A percentile compares a stretch with the other conserved stretches of the same genome.
phyloP scores from a whole-genome alignment of 1,139 yeast species.

The Candida smagusa region DNA sequence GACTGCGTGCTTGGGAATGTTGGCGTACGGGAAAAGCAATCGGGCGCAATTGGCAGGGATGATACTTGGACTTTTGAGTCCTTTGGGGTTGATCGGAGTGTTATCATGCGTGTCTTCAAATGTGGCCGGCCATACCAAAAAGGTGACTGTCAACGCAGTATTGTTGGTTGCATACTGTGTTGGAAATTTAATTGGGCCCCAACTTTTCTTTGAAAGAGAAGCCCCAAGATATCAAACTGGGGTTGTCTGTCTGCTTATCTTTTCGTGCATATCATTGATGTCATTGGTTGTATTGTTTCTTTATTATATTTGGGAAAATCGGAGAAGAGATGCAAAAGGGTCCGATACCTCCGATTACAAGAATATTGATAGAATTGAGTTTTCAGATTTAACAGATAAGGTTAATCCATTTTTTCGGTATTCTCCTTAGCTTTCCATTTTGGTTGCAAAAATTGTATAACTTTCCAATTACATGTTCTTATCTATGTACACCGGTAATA shows the following conservation, averaged over 20 bases:
- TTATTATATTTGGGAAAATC: background rate
- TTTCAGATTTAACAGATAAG: slow-evolving; percentile 60
- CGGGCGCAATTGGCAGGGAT: slow-evolving; percentile 9
- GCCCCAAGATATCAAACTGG: background rate
- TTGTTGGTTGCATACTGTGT: background rate
- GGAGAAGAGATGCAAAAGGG: background rate
- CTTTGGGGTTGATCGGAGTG: slow-evolving; percentile 35
- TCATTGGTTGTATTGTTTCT: background rate
- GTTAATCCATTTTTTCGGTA: slow-evolving; percentile 65
- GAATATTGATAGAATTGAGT: slow-evolving; percentile 45
- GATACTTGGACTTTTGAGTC: slow-evolving; percentile 17
- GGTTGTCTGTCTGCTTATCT: background rate
- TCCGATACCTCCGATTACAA: background rate
- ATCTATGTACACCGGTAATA: too few species aligned
- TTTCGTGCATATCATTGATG: background rate
- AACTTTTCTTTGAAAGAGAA: background rate
- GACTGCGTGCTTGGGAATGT: slow-evolving; percentile 40
- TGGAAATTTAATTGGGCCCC: background rate
- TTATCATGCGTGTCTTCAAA: background rate
- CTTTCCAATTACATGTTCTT: too few species aligned
- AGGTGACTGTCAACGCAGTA: background rate
- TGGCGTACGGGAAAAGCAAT: slow-evolving; percentile 32
- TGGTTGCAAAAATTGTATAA: too few species aligned
- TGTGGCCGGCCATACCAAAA: background rate
- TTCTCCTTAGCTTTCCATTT: background rate